Conservation (phyloP, 306 rosid species). For the Cucumis hystrix region DNA sequence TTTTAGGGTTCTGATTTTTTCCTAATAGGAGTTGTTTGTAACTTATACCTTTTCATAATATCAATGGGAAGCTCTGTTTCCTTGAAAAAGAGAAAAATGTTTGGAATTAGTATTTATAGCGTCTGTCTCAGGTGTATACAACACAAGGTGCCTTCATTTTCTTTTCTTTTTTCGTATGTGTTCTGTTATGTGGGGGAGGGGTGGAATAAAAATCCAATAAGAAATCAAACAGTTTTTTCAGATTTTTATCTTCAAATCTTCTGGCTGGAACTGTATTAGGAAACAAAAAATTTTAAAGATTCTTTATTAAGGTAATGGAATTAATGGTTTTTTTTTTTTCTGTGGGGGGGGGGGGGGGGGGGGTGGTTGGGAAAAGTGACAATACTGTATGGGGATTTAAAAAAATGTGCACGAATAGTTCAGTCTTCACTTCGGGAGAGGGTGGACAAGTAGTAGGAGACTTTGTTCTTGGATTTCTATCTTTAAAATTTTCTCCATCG, state of each 20-base stretch:
- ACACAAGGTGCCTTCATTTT: neutral
- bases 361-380: neutral
- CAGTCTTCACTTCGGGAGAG: neutral
- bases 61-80: neutral
- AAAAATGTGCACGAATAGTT: neutral
- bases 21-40: neutral
- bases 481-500: neutral
- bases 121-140: neutral
- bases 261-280: neutral
- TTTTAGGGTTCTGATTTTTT: neutral
- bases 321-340: neutral
- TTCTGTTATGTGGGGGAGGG: neutral
- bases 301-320: neutral
- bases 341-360: neutral
- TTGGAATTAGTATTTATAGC: neutral
- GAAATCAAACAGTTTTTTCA: neutral
- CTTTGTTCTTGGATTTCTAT: neutral
- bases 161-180: neutral
- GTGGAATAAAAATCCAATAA: neutral
- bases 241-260: neutral
- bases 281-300: neutral
- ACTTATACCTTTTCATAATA: neutral
- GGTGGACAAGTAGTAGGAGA: neutral
- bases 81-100: neutral
- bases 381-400: neutral